Conservation (phyloP, 208 protist genomes). For the Baffinella frigidus region DNA sequence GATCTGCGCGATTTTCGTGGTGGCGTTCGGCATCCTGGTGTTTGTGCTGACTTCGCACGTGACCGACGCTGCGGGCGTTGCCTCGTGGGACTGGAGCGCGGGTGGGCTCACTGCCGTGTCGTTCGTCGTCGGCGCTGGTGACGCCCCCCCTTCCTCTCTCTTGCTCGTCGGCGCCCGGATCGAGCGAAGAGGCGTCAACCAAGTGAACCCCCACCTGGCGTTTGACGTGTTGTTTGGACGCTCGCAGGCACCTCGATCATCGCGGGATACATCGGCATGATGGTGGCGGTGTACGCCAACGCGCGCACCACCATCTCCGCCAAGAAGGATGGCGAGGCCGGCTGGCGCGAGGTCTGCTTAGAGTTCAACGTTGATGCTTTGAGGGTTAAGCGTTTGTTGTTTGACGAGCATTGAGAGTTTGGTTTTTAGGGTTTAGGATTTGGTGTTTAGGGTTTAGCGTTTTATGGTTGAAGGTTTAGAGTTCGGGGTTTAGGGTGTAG, state of each 20-base stretch:
- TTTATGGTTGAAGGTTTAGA: no score
- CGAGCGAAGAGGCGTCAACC: no score
- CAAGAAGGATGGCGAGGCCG: slow-evolving; percentile 3
- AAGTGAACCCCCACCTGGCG: no score
- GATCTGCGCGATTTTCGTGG: slow-evolving; percentile 61
- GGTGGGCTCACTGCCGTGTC: neutral
- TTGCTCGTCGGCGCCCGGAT: no score
- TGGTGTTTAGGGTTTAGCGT: no score
- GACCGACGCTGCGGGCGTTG: neutral
- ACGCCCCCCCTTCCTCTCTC: no score
- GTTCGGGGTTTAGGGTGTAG: no score
- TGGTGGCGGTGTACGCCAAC: slow-evolving; percentile 46
- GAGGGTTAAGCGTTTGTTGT: neutral
- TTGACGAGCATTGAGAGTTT: no score
- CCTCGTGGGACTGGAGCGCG: neutral
- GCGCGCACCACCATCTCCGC: slow-evolving; percentile 13
- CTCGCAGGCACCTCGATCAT: neutral
- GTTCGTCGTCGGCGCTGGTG: slow-evolving; percentile 44
- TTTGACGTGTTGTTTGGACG: no score
- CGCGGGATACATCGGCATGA: slow-evolving; percentile 56
- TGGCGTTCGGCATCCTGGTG: neutral
- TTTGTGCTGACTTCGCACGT: slow-evolving; percentile 24
- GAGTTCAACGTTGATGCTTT: no score
- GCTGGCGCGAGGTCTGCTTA: no score
- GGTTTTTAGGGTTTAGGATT: no score